These are phyloP conservation scores for Psidium friedrichsthalianum DNA, from an alignment of 345 rosid genomes.

Conservation along the genomic window DNA sequence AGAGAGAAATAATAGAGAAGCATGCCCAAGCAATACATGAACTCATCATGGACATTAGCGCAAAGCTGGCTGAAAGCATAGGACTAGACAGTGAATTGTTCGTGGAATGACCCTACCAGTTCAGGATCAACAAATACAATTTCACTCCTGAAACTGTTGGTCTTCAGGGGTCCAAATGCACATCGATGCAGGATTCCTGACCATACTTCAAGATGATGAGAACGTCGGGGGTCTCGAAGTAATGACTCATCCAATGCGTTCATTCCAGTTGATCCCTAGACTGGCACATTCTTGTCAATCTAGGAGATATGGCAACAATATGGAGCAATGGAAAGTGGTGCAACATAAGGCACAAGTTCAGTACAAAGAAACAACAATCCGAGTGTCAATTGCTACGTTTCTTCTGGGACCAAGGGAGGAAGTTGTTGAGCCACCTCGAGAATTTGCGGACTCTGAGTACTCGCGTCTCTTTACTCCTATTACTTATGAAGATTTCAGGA, in stretches of 20 bases:
- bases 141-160: slow-evolving; percentile 57
- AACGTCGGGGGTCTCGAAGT: slow-evolving; percentile 77
- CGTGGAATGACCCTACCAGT: slow-evolving; percentile 67
- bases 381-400: slow-evolving; percentile 67
- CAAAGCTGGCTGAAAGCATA: slow-evolving; percentile 44
- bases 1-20: slow-evolving; percentile 40
- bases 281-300: slow-evolving; percentile 73
- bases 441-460: slow-evolving; percentile 31
- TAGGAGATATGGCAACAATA: slow-evolving; percentile 60
- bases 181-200: slow-evolving; percentile 77
- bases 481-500: slow-evolving; percentile 33
- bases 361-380: slow-evolving; percentile 48
- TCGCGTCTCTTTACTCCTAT: slow-evolving; percentile 35
- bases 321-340: slow-evolving; percentile 83
- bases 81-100: slow-evolving; percentile 27
- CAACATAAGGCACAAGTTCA: slow-evolving; percentile 71
- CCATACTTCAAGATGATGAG: slow-evolving; percentile 85
- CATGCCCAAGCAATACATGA: slow-evolving; percentile 52
- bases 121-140: slow-evolving; percentile 78
- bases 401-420: slow-evolving; percentile 51
- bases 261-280: slow-evolving; percentile 43
- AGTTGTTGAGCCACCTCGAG: slow-evolving; percentile 29
- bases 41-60: slow-evolving; percentile 36
- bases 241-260: slow-evolving; percentile 42
- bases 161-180: slow-evolving; percentile 72